phyloP scores from a whole-genome alignment of 495 filamentous ascomycete species.

The Tricharina praecox region DNA sequence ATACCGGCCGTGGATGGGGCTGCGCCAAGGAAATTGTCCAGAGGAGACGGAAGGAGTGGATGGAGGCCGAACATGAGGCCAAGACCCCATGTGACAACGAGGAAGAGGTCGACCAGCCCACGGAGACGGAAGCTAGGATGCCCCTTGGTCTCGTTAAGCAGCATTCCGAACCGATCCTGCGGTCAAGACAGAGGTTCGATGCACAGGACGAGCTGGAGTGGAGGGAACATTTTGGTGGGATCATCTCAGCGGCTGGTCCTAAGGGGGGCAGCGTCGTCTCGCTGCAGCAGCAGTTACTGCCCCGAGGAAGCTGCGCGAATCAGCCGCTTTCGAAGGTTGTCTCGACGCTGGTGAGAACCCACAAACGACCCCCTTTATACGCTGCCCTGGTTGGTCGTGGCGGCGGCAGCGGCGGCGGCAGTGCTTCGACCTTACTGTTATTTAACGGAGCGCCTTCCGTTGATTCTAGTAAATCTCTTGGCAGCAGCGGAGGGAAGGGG shows the following conservation, averaged over 20 bases:
- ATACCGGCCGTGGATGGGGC: slow-evolving; percentile 19
- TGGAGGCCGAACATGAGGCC: background rate
- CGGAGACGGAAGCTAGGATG: background rate
- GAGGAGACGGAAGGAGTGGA: slow-evolving; percentile 14
- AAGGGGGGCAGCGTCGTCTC: background rate
- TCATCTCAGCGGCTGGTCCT: background rate
- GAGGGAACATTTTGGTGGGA: background rate
- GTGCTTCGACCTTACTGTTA: too few relatives aligned
- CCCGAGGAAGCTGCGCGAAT: background rate
- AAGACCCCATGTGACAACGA: background rate
- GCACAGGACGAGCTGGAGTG: slow-evolving; percentile 2
- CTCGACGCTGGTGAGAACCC: background rate
- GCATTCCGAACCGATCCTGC: slow-evolving; percentile 1
- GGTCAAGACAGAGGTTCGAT: background rate
- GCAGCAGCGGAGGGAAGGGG: too few relatives aligned
- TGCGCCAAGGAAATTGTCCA: slow-evolving; percentile 15
- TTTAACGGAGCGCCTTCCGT: too few relatives aligned
- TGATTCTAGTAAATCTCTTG: too few relatives aligned
- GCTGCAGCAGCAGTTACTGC: background rate
- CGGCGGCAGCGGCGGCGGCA: too few relatives aligned
- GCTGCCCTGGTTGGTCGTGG: background rate
- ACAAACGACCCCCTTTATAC: background rate
- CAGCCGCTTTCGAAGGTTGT: background rate
- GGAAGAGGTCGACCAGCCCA: background rate
- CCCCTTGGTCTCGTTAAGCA: background rate